A percentile compares a stretch with the other conserved stretches of the same genome.
phyloP scores from a whole-genome alignment of 208 protist genomes.

The Acanthamoeba castellanii region DNA sequence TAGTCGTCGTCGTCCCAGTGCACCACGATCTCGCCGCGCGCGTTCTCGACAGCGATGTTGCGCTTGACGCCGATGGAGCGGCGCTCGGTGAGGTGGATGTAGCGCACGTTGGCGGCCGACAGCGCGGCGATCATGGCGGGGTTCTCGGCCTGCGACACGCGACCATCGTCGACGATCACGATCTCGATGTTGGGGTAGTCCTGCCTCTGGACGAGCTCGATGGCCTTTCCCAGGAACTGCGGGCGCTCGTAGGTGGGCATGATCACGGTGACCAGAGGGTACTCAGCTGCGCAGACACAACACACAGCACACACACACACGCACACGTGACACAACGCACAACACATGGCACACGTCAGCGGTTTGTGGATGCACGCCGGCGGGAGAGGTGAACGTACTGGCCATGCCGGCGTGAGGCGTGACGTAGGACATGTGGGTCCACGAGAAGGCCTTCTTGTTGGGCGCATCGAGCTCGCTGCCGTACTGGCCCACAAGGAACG shows the following conservation, averaged over 20 bases:
- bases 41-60: slow-evolving; percentile 14
- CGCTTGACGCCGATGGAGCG: slow-evolving; percentile 47
- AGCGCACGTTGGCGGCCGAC: not conserved
- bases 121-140: not conserved
- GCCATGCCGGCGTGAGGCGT: not conserved
- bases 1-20: slow-evolving; percentile 55
- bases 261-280: slow-evolving; percentile 35
- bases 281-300: not conserved
- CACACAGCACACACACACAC: not conserved
- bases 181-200: slow-evolving; percentile 42
- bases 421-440: slow-evolving; percentile 36
- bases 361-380: not conserved
- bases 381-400: not conserved
- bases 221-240: slow-evolving; percentile 3
- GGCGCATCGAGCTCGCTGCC: slow-evolving; percentile 36
- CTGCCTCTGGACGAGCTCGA: slow-evolving; percentile 39
- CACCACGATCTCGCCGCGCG: slow-evolving; percentile 24
- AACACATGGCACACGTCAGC: no score
- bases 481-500: slow-evolving; percentile 27
- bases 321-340: not conserved
- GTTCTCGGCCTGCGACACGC: slow-evolving; percentile 20
- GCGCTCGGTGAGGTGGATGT: slow-evolving; percentile 36
- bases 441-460: slow-evolving; percentile 46
- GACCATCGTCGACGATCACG: slow-evolving; percentile 23
- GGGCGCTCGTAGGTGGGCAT: slow-evolving; percentile 37